Evolutionary conservation across 78 protist species (phyloP), one percentile per base, ranked within the genome.

Genomic region (Cavenderia fasciculata): DNA sequence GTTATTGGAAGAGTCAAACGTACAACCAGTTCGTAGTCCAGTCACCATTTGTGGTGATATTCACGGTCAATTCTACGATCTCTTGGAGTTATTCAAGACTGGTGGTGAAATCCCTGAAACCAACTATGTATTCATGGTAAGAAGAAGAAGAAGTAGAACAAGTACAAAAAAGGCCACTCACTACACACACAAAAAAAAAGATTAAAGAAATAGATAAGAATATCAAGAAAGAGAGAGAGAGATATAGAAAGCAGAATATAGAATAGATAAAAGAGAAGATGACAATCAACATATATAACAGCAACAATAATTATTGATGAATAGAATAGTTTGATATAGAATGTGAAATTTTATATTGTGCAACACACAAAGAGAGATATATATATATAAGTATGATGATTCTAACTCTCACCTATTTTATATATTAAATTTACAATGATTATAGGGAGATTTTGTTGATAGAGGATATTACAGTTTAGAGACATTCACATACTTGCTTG

Each of bases 21-120:
- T 98, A 31, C 99, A 96, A 72, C 95, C 98, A 3, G 99, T 99
- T 4, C 11, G 65, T 33, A 46, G 95, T 41, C 99, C 99, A 4
- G 99, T 99, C 33, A 98, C 99, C 1, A 94, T 97, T 33, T 97
- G 99, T 86, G 99, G 99, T 19, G 99, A 98, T 89, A 97, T 98
- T 63, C 99, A 98, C 73, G 99, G 99, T 36, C 99, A 98, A 85
- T 97, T 98, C 79, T 94, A 95, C 70, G 99, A 99, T 76, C 93
- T 99, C 23, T 78, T 97, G 38, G 99, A 99, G 91, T 96, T 98
- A 46, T 98, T 98, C 78, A 52, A 68, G 29, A 78, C 87, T 29
- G 99, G 99, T 19, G 99, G 99, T 29, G 94, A 94, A 41, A 73
- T 94, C 8, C 99, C 99, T 2, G 86, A 93, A 68, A 97, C 99